Evolutionary conservation across 352 stramenopile genomes (phyloP), one percentile per base, ranked within the genome.

Genomic region (Phytophthora melonis): DNA sequence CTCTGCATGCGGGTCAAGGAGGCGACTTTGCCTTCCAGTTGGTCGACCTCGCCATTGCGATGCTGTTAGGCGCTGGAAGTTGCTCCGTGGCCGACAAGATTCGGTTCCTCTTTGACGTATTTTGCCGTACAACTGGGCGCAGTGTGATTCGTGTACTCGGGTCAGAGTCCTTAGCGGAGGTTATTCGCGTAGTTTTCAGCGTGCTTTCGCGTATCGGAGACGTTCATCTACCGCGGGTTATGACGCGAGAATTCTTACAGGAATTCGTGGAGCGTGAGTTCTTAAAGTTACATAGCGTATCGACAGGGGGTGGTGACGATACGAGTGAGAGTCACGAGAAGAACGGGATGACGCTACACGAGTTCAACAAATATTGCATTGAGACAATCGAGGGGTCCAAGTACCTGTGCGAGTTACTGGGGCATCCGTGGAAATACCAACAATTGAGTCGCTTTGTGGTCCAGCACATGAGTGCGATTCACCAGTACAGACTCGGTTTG

Each of bases 401-500:
- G 62, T 94, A 94, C 58, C 56, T 97, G 1, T 91, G 80, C 21
- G 70, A 82, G 21, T 30, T 97, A 2, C 77, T 98, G 2, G 61
- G 68, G 1, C 74, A 86, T 13, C 78, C 81, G 8, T 98, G 93
- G 89, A 82, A 80, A 45, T 95, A 87, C 47, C 84, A 93, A 18
- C 82, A 92, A 58, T 70, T 97, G 39, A 97, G 89, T 68, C 84
- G 89, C 3, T 94, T 90, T 67, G 88, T 97, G 58, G 77, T 94
- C 6, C 92, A 95, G 68, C 80, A 90, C 32, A 98, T 98, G 89
- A 91, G 80, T 58, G 73, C 80, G 4, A 83, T 93, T 1, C 89
- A 96, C 56, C 91, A 96, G 78, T 97, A 95, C 79, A 86, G 94
- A 52, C 77, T 98, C 10, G 93, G 94, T 2, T 68, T 98, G 18